A percentile compares a stretch with the other conserved stretches of the same genome.
phyloP scores from a whole-genome alignment of 805 yeast genomes.

The Isabelozyma gotoi region DNA sequence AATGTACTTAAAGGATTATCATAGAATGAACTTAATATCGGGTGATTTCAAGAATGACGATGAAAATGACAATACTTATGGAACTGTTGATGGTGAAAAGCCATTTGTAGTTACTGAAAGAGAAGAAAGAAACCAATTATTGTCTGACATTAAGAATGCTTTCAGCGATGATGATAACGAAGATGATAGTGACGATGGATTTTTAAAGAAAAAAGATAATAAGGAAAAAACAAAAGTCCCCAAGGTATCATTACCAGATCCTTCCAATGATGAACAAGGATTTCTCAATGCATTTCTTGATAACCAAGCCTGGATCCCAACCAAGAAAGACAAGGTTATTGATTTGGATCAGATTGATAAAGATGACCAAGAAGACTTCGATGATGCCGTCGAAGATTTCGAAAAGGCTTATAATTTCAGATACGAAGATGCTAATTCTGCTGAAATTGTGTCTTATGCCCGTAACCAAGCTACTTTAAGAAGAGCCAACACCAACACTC shows the following conservation, averaged over 20 bases:
- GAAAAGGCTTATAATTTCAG: constrained; percentile 94
- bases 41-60: constrained; percentile 61
- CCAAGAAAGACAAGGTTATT: constrained; percentile 57
- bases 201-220: constrained; percentile 52
- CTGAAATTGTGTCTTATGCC: constrained; percentile 91
- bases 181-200: constrained; percentile 46
- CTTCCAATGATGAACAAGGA: constrained; percentile 53
- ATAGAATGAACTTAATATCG: constrained; percentile 75
- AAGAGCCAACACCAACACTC: constrained; percentile 67
- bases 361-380: constrained; percentile 80
- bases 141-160: constrained; percentile 74
- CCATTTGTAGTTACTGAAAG: constrained; percentile 75
- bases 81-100: constrained; percentile 53
- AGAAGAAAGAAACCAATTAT: constrained; percentile 71
- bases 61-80: constrained; percentile 36
- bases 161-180: constrained; percentile 46
- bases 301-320: constrained; percentile 88
- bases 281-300: constrained; percentile 74
- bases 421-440: constrained; percentile 87
- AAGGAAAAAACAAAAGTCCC: constrained; percentile 8
- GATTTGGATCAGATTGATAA: constrained; percentile 50
- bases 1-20: constrained; percentile 87
- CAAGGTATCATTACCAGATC: constrained; percentile 54
- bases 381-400: constrained; percentile 85
- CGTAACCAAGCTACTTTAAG: constrained; percentile 92